Conservation (phyloP, 495 filamentous ascomycete genomes). For the Aspergillus bertholletiae region DNA sequence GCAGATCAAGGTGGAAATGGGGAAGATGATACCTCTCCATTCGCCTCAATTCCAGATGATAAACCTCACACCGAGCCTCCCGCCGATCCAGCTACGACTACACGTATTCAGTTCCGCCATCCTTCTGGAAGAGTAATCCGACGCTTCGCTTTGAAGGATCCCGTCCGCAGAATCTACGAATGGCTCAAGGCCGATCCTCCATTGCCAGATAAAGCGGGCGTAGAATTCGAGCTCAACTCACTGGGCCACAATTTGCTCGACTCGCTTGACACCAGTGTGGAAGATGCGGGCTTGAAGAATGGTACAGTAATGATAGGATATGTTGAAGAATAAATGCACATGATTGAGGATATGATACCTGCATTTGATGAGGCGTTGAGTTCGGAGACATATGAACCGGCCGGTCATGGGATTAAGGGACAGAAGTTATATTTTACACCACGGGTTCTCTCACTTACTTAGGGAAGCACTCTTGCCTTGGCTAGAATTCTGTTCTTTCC, state of each 20-base stretch:
- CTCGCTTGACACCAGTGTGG: constrained; percentile 64
- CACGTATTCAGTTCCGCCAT: constrained; percentile 87
- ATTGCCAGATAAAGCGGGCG: constrained; percentile 68
- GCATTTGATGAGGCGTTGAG: constrained; percentile 13
- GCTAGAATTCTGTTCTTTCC: not conserved
- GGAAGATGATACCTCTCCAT: constrained; percentile 41
- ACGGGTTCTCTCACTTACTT: not conserved
- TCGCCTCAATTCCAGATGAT: constrained; percentile 63
- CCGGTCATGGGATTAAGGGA: not conserved
- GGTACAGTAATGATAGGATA: constrained; percentile 92
- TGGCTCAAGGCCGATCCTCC: constrained; percentile 85
- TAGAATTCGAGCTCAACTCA: constrained; percentile 79
- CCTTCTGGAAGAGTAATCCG: constrained; percentile 78
- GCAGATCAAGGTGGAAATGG: constrained; percentile 14
- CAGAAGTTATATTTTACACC: not conserved
- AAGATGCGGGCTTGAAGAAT: constrained; percentile 82
- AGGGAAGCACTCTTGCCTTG: not conserved
- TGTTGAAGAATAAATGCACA: constrained; percentile 53
- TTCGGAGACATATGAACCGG: not conserved
- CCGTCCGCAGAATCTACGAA: constrained; percentile 82
- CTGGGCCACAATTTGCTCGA: constrained; percentile 81
- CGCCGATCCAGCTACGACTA: constrained; percentile 63
- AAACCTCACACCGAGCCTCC: constrained; percentile 76
- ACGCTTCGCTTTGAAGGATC: constrained; percentile 74
- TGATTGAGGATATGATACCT: not conserved